Percentiles rank a stretch among this genome's conserved stretches.
These are phyloP conservation scores for Fomitopsis pinicola DNA, from an alignment of 1,284 basidiomycete genomes.

Conservation along the genomic window DNA sequence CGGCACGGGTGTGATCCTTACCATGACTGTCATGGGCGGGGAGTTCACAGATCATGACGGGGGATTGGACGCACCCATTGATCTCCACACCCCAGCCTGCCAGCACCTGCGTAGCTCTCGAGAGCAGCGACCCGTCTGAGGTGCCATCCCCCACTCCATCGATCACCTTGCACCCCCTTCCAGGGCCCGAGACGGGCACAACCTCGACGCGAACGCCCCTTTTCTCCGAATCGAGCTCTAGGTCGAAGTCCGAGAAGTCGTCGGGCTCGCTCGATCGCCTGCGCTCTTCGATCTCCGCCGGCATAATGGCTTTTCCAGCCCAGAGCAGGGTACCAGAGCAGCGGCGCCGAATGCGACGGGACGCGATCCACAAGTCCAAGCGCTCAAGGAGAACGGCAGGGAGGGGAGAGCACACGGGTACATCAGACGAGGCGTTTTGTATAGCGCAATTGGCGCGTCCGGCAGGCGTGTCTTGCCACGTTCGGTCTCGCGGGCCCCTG, in stretches of 20 bases:
- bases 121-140: constrained; percentile 5
- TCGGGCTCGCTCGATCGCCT: neutral
- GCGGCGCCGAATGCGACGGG: too few species aligned
- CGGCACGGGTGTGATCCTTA: constrained; percentile 31
- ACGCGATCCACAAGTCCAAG: too few species aligned
- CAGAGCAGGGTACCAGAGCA: neutral
- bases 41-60: neutral
- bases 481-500: too few species aligned
- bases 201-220: neutral
- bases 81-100: constrained; percentile 23
- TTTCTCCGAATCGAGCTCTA: neutral
- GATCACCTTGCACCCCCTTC: neutral
- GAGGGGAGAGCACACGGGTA: neutral
- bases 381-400: too few species aligned
- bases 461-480: too few species aligned
- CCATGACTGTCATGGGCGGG: too few species aligned
- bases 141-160: constrained; percentile 5
- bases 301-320: neutral
- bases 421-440: neutral
- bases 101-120: constrained; percentile 14
- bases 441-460: neutral
- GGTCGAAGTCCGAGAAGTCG: neutral
- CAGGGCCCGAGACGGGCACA: constrained; percentile 4
- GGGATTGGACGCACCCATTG: constrained; percentile 19
- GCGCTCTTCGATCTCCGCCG: neutral